A percentile compares a stretch with the other conserved stretches of the same genome.
Evolutionary conservation across 1,139 yeast species (phyloP).

Genomic region (Yamadazyma buinensis): DNA sequence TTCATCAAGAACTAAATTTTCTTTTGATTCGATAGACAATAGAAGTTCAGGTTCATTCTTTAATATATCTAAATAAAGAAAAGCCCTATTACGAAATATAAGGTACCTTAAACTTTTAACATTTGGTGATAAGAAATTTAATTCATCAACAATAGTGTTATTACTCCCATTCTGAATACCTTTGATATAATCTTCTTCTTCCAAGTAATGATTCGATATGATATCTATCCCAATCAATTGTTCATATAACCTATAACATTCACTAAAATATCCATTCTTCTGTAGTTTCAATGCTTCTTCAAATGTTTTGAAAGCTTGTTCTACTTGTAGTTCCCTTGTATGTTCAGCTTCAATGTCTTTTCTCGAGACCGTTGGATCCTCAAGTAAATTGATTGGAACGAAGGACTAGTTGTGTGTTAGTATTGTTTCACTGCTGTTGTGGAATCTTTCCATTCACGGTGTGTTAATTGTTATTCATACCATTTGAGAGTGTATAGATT

Average conservation of each 20-base stretch:
- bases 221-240: slow-evolving; percentile 67
- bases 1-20: slow-evolving; percentile 8
- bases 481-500: neutral
- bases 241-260: slow-evolving; percentile 56
- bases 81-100: slow-evolving; percentile 78
- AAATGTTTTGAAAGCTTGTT: slow-evolving; percentile 76
- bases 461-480: neutral
- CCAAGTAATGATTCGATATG: slow-evolving; percentile 47
- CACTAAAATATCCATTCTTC: slow-evolving; percentile 40
- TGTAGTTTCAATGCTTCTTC: slow-evolving; percentile 68
- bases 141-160: slow-evolving; percentile 36
- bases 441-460: too few relatives aligned
- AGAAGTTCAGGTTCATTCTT: slow-evolving; percentile 1
- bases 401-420: slow-evolving; percentile 56
- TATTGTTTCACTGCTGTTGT: too few relatives aligned
- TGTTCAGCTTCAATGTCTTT: slow-evolving; percentile 75
- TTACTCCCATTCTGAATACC: slow-evolving; percentile 40
- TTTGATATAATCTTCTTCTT: slow-evolving; percentile 35
- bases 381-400: slow-evolving; percentile 73
- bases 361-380: slow-evolving; percentile 54
- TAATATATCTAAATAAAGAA: slow-evolving; percentile 55
- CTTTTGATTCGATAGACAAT: slow-evolving; percentile 1
- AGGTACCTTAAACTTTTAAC: slow-evolving; percentile 71
- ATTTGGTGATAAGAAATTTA: slow-evolving; percentile 57
- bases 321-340: slow-evolving; percentile 83